These are phyloP conservation scores for Raffaelea albimanens DNA, from an alignment of 2,329 filamentous ascomycete species.

Conservation along the genomic window DNA sequence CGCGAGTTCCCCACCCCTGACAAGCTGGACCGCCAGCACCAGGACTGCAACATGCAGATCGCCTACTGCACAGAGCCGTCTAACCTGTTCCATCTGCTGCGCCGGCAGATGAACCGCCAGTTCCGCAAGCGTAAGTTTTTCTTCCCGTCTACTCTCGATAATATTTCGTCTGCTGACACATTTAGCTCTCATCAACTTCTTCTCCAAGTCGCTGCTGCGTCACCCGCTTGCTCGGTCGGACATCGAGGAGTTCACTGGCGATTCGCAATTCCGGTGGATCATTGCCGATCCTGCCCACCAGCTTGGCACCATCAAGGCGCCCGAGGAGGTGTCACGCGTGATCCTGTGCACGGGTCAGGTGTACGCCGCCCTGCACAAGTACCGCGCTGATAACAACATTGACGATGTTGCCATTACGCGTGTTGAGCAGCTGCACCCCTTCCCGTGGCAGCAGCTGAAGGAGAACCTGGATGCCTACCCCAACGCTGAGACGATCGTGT, in stretches of 20 bases:
- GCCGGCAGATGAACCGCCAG: conserved; percentile 96
- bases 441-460: conserved; percentile 94
- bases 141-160: neutral
- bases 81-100: conserved; percentile 92
- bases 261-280: conserved; percentile 95
- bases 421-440: conserved; percentile 95
- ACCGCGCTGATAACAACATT: conserved; percentile 69
- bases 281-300: conserved; percentile 83
- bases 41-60: conserved; percentile 99
- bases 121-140: conserved; percentile 87
- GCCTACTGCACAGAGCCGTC: conserved; percentile 93
- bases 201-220: conserved; percentile 92
- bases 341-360: conserved; percentile 94
- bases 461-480: conserved; percentile 96
- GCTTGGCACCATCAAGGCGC: conserved; percentile 61
- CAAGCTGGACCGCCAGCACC: conserved; percentile 92
- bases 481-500: conserved; percentile 95
- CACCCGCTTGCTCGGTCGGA: conserved; percentile 85
- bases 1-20: conserved; percentile 81
- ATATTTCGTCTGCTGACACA: conserved; percentile 14
- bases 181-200: conserved; percentile 86
- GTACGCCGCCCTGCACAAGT: conserved; percentile 64
- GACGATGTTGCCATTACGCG: conserved; percentile 90
- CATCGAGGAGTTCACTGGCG: conserved; percentile 82
- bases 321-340: conserved; percentile 85